phyloP scores from a whole-genome alignment of 2,329 filamentous ascomycete genomes.

The Aspergillus candidus region DNA sequence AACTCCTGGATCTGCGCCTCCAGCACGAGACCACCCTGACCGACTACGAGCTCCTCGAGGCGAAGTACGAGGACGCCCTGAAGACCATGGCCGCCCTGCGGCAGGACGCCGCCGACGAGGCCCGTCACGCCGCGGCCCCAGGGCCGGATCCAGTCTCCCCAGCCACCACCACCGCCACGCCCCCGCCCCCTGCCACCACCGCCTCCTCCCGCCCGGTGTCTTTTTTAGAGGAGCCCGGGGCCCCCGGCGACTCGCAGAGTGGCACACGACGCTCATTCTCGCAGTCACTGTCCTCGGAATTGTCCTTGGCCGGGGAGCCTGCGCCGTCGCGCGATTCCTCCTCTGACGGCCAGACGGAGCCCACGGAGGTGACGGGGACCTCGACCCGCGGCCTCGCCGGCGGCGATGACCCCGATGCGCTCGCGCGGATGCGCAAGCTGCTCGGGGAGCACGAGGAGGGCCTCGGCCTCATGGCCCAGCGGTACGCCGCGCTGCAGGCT shows the following conservation, averaged over 20 bases:
- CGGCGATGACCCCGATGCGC: slow-evolving; percentile 47
- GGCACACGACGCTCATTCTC: slow-evolving; percentile 67
- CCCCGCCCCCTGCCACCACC: slow-evolving; percentile 20
- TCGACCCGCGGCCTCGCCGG: too few species aligned
- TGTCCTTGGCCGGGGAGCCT: slow-evolving; percentile 79
- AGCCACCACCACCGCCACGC: slow-evolving; percentile 51
- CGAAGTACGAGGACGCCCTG: slow-evolving; percentile 87
- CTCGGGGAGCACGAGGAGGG: slow-evolving; percentile 71
- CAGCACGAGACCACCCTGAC: slow-evolving; percentile 80
- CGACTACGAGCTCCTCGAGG: slow-evolving; percentile 73
- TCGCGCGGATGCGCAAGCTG: slow-evolving; percentile 64
- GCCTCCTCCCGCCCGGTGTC: slow-evolving; percentile 59
- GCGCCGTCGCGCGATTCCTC: slow-evolving; percentile 59
- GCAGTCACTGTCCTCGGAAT: slow-evolving; percentile 87
- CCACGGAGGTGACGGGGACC: slow-evolving; percentile 8
- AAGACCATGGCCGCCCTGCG: slow-evolving; percentile 69
- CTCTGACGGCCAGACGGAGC: slow-evolving; percentile 51
- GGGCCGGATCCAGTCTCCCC: slow-evolving; percentile 39
- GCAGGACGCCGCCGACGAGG: slow-evolving; percentile 77
- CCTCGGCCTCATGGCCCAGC: slow-evolving; percentile 65
- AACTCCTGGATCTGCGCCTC: slow-evolving; percentile 81
- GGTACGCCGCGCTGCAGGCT: slow-evolving; percentile 75
- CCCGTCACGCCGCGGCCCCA: slow-evolving; percentile 51
- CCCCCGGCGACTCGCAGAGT: slow-evolving; percentile 61
- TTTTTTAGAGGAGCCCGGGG: slow-evolving; percentile 75